phyloP scores from a whole-genome alignment of 371 early-diverging fungal species.

The Mucor irregularis region DNA sequence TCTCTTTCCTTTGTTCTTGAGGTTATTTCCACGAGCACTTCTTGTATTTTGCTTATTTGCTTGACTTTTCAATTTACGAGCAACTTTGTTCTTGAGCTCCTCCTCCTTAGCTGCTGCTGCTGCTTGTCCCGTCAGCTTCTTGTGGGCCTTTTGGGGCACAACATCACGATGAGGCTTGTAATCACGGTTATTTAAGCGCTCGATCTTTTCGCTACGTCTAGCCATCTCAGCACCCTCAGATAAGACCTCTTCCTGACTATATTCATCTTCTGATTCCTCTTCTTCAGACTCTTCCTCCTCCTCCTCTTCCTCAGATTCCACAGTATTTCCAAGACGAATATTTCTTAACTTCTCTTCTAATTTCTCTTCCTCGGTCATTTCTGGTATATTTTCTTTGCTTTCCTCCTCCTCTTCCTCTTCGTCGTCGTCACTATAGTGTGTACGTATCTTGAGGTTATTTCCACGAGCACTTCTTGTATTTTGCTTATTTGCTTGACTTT shows the following conservation, averaged over 20 bases:
- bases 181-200: conserved; percentile 53
- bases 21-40: conserved; percentile 37
- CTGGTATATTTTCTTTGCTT: conserved; percentile 29
- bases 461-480: conserved; percentile 36
- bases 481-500: conserved; percentile 34
- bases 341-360: conserved; percentile 24
- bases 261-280: conserved; percentile 31
- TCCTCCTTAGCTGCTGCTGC: conserved; percentile 43
- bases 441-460: conserved; percentile 53
- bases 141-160: conserved; percentile 25
- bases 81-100: conserved; percentile 62
- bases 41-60: conserved; percentile 33
- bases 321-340: conserved; percentile 43
- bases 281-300: conserved; percentile 26
- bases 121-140: conserved; percentile 16
- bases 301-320: conserved; percentile 28
- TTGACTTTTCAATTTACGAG: conserved; percentile 46
- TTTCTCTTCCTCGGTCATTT: conserved; percentile 31
- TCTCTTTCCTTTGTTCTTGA: conserved; percentile 62
- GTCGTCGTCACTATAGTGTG: too few relatives aligned
- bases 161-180: conserved; percentile 61
- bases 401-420: conserved; percentile 38
- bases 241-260: conserved; percentile 30
- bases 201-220: conserved; percentile 25
- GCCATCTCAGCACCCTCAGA: conserved; percentile 31